Evolutionary conservation across 306 rosid species (phyloP), one percentile per base, ranked within the genome.

Genomic region (Prunus mira): DNA sequence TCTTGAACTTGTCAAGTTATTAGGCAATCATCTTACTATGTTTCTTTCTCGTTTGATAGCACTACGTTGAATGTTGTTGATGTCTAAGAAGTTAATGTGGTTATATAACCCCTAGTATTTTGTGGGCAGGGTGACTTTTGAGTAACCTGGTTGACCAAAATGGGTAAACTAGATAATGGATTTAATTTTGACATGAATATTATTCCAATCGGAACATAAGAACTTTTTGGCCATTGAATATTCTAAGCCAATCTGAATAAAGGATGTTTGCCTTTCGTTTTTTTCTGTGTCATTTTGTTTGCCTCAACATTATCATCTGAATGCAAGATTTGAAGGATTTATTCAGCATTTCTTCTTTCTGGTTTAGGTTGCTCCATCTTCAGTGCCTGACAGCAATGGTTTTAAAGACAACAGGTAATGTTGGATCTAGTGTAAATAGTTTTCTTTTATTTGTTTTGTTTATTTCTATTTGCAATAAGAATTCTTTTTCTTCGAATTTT

Each of bases 321-420:
- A 67, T 69, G 54, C 50, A 69, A 19, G 60, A 71, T 67, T 69
- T 70, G 78, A 55, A 12, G 28, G 8, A 68, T 70, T 71, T 47
- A 14, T 24, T 55, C 46, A 11, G 27, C 20, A 13, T 34, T 47
- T 54, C 49, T 72, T 78, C 18, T 45, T n/a, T 49, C 58, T 34
- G 66, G 61, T 82, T 67, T 76, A 90, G 98, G 90, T 68, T 83
- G 46, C 83, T 73, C 77, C 87, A 60, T 68, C 93, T 52, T 38
- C 83, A 13, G 81, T 71, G 76, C 80, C 88, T 9, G 91, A 89
- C 74, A 41, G 81, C 79, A 89, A 88, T 49, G 91, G 97, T 15
- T 65, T 82, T 67, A 88, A 87, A 74, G 97, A 88, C 45, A 56
- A 78, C 56, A 90, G 96, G 97, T 94, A 79, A 72, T 12, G 38